Evolutionary conservation across 208 protist genomes (phyloP), one percentile per base, ranked within the genome.

Genomic region (Leptomonas pyrrhocoris): DNA sequence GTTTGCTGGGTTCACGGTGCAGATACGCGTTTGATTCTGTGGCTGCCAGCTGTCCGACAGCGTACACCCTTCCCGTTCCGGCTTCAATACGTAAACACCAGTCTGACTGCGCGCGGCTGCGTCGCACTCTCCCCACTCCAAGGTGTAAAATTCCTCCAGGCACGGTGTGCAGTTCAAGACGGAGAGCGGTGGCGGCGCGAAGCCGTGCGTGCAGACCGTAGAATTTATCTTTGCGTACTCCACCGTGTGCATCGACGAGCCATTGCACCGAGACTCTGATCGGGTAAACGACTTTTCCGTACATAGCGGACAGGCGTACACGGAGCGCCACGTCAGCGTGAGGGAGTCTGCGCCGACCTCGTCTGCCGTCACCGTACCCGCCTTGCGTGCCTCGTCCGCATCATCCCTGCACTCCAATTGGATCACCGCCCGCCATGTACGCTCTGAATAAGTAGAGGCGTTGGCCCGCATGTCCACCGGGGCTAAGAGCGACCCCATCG

Each of bases 121-220:
- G 36, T 72, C 25, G 68, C 38, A 80, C 30, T 19, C 40, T 27
- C 19, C 63, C 68, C 40, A 80, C 46, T 36, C 27, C 27, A 57
- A 13, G 11, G 21, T 54, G 54, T 49, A 79, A 4, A 30, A 12
- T 25, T 74, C 28, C 38, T 21, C 18, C 16, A 21, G 21, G 25
- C 66, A 72, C 21, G 43, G 53, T 1, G 43, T 54, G 56, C 66
- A 72, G 12, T 45, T 23, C 21, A 38, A 9, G 7, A 40, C 27
- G 8, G 28, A 7, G 5, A 46, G 31, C 0, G 12, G 19, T 8
- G 66, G 56, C 16, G 56, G 66, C 46, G 40, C 36, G 46, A 57
- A 72, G 21, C 66, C 56, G 34, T n/a, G 45, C 1, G 25, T 2
- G 36, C 66, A 72, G 5, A 13, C 2, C 15, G 13, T 11, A 13